Percentiles rank a stretch among this genome's conserved stretches.
phyloP scores from a whole-genome alignment of 1,284 basidiomycete species.

The Grifola frondosa region DNA sequence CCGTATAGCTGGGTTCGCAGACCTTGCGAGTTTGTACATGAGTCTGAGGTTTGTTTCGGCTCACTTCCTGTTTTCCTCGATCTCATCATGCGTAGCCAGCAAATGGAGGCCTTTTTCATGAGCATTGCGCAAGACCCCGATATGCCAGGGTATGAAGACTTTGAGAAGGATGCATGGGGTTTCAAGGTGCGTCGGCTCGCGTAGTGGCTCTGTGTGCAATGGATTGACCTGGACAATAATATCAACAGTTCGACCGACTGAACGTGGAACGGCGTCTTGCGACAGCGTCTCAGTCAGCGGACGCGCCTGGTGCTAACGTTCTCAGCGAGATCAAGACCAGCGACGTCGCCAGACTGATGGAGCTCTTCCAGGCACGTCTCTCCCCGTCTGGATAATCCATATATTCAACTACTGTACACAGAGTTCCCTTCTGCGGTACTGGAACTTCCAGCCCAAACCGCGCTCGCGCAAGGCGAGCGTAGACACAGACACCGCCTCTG shows the following conservation, averaged over 20 bases:
- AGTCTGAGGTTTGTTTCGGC: constrained; percentile 43
- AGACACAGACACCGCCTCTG: constrained; percentile 13
- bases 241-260: constrained; percentile 64
- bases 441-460: constrained; percentile 56
- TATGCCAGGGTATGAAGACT: constrained; percentile 68
- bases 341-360: constrained; percentile 81
- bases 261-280: constrained; percentile 62
- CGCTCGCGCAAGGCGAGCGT: constrained; percentile 14
- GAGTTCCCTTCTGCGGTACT: constrained; percentile 71
- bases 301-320: constrained; percentile 34
- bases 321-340: constrained; percentile 60
- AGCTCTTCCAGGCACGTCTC: constrained; percentile 65
- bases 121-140: constrained; percentile 43
- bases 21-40: constrained; percentile 71
- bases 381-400: constrained; percentile 44
- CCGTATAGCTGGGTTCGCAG: constrained; percentile 80
- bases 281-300: constrained; percentile 31
- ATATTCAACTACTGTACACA: constrained; percentile 25
- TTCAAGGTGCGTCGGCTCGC: constrained; percentile 58
- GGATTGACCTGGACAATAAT: too few species aligned
- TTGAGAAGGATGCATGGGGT: constrained; percentile 70
- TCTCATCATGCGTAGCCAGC: too few species aligned
- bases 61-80: background rate
- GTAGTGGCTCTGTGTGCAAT: background rate
- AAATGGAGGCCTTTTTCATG: constrained; percentile 80